Percentiles rank a stretch among this genome's conserved stretches.
Conservation (phyloP, 768 basidiomycete species). For the Coprinopsis cinerea region DNA sequence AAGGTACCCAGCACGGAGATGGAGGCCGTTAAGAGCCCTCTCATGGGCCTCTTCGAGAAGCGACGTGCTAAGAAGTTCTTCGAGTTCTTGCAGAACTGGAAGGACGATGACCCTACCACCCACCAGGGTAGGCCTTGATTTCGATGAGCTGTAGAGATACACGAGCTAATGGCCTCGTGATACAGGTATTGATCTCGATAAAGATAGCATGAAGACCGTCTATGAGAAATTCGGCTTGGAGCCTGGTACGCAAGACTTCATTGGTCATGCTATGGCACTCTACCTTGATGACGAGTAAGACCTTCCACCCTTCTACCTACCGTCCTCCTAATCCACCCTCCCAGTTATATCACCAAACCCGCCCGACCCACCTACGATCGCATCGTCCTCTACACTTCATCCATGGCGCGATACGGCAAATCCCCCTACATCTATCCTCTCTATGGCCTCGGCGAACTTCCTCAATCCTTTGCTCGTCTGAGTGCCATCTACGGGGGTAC, state of each 20-base stretch:
- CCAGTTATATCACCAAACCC: constrained; percentile 87
- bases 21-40: constrained; percentile 89
- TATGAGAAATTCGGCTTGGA: constrained; percentile 98
- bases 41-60: constrained; percentile 99
- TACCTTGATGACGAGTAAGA: constrained; percentile 95
- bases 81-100: constrained; percentile 93
- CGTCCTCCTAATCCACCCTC: constrained; percentile 4
- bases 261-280: constrained; percentile 98
- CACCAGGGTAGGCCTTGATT: constrained; percentile 67
- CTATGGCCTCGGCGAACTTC: constrained; percentile 97
- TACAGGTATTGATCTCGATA: constrained; percentile 82
- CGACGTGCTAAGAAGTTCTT: constrained; percentile 98
- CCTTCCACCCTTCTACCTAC: not conserved
- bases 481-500: constrained; percentile 99
- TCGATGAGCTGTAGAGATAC: not conserved
- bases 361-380: constrained; percentile 90
- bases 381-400: constrained; percentile 94
- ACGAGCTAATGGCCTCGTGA: not conserved
- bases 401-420: constrained; percentile 99
- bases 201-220: constrained; percentile 86
- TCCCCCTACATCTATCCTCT: constrained; percentile 99
- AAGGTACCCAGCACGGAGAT: constrained; percentile 98
- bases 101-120: constrained; percentile 90
- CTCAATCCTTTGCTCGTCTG: constrained; percentile 96
- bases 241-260: constrained; percentile 96